Evolutionary conservation across 31 red algal genomes (phyloP), one percentile per base, ranked within the genome.

Genomic region (Endocladia muricata): DNA sequence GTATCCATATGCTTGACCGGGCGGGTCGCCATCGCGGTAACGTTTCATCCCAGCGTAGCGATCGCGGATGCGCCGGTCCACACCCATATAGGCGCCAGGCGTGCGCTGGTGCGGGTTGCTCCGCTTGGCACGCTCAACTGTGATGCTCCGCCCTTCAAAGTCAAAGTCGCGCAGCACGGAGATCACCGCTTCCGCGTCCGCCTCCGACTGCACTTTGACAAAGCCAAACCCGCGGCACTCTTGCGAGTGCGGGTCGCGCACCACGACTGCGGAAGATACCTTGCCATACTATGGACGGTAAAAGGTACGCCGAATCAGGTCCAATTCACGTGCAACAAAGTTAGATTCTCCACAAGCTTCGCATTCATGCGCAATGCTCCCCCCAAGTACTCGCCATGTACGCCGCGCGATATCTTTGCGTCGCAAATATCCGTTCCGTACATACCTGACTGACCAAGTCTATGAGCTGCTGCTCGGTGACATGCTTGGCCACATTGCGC

Each of bases 221-320:
- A 88, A 88, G 8, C 84, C 84, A 62, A 88, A 88, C 35, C 84
- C 84, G n/a, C 84, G 73, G 33, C 84, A 88, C 58, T 88, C 84
- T 60, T 62, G 65, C 26, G 84, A 78, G 41, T 78, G 66, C 7
- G 84, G 84, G 56, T 88, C 84, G 51, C 73, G 63, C 54, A 88
- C 84, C 48, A 88, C 84, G 31, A 79, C 63, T 29, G 74, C 73
- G 48, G 84, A 88, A 34, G 71, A 51, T 28, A 88, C 84, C 30
- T 79, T 88, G 37, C 82, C 82, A 76, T 66, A 85, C 82, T 85
- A 35, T 32, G 34, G 33, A 39, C 37, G 19, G 19, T 49, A 8
- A 19, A 8, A 49, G 19, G 44, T 19, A 19, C 44, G 19, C 19
- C 44, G 44, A 8, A 49, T 49, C 44, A 49, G 19, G 44, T 19